These are phyloP conservation scores for Candida vaughaniae DNA, from an alignment of 805 yeast genomes.

Conservation along the genomic window DNA sequence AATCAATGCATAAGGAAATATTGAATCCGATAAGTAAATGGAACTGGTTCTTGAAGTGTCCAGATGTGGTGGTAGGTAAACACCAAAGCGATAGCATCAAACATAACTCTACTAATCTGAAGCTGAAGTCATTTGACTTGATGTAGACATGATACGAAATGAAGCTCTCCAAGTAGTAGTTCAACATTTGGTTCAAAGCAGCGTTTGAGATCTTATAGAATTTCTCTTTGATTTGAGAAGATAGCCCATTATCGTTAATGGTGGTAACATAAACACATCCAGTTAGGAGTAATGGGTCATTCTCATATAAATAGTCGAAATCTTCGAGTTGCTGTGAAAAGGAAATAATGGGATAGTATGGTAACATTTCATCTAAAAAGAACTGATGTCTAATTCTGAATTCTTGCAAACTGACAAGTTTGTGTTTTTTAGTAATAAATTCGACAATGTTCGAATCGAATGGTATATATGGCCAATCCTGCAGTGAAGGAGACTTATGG, in stretches of 20 bases:
- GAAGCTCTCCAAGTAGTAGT: slow-evolving; percentile 45
- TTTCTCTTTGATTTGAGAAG: slow-evolving; percentile 10
- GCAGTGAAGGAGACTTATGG: slow-evolving; percentile 11
- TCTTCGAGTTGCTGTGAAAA: slow-evolving; percentile 33
- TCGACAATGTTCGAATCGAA: slow-evolving; percentile 20
- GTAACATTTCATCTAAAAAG: slow-evolving; percentile 39
- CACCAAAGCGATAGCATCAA: slow-evolving; percentile 51
- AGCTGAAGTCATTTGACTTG: slow-evolving; percentile 42
- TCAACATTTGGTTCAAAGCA: slow-evolving; percentile 39
- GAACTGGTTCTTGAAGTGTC: slow-evolving; percentile 53
- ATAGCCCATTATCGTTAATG: slow-evolving; percentile 36
- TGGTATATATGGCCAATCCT: slow-evolving; percentile 17
- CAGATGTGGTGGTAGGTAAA: slow-evolving; percentile 51
- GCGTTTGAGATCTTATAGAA: slow-evolving; percentile 20
- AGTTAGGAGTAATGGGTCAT: slow-evolving; percentile 43
- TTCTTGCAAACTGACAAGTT: slow-evolving; percentile 32
- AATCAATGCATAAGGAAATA: slow-evolving; percentile 49
- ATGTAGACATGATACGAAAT: slow-evolving; percentile 45
- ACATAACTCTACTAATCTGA: slow-evolving; percentile 41
- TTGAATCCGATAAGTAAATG: slow-evolving; percentile 45
- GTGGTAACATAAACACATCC: slow-evolving; percentile 48
- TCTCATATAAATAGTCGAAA: slow-evolving; percentile 39
- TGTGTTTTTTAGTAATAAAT: slow-evolving; percentile 34
- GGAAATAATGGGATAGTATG: slow-evolving; percentile 50
- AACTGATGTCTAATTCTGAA: slow-evolving; percentile 30